phyloP scores from a whole-genome alignment of 768 basidiomycete species.

The Amanita pallidorosea region DNA sequence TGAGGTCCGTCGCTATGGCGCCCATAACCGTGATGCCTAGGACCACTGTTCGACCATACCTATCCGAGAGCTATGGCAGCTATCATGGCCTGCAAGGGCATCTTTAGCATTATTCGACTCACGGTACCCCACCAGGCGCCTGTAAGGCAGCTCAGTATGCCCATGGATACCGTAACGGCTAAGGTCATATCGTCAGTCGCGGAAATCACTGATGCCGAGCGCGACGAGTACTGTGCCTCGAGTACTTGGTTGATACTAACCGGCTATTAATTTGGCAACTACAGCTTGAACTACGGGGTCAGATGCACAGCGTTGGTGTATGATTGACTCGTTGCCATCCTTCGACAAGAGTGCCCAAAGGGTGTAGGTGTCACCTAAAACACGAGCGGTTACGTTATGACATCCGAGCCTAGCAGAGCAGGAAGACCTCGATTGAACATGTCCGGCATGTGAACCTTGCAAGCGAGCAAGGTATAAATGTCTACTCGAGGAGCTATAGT shows the following conservation, averaged over 20 bases:
- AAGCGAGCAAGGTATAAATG: slow-evolving; percentile 64
- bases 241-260: slow-evolving; percentile 24
- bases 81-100: neutral
- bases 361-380: neutral
- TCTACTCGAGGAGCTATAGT: slow-evolving; percentile 64
- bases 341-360: neutral
- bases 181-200: too few relatives aligned
- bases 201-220: slow-evolving; percentile 7
- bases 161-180: slow-evolving; percentile 59
- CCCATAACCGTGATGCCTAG: slow-evolving; percentile 53
- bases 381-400: too few relatives aligned
- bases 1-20: slow-evolving; percentile 49
- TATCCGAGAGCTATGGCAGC: slow-evolving; percentile 54
- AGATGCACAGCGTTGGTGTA: slow-evolving; percentile 32
- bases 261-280: slow-evolving; percentile 53
- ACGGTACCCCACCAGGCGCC: slow-evolving; percentile 83
- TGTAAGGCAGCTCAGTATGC: slow-evolving; percentile 67
- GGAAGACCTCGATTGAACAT: slow-evolving; percentile 16
- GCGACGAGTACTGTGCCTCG: neutral
- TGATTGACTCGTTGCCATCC: slow-evolving; percentile 7
- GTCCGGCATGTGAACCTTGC: slow-evolving; percentile 52
- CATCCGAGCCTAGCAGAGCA: neutral
- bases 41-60: slow-evolving; percentile 57
- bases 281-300: slow-evolving; percentile 70
- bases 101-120: slow-evolving; percentile 18